Conservation (phyloP, 352 stramenopile species). For the Phytophthora uliginosa region DNA sequence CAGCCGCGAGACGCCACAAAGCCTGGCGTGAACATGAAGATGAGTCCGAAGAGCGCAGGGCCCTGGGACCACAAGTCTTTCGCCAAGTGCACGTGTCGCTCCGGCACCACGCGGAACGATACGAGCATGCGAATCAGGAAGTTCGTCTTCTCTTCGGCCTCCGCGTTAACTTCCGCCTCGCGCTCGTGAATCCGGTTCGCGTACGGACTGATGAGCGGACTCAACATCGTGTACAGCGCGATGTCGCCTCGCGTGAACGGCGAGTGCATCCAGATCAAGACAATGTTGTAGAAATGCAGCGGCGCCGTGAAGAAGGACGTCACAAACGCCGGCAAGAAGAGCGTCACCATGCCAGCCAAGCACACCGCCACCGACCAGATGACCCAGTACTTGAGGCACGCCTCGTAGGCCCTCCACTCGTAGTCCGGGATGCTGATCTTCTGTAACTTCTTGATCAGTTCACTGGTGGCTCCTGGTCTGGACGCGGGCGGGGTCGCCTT, state of each 20-base stretch:
- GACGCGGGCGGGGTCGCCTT: slow-evolving; percentile 21
- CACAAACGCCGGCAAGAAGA: slow-evolving; percentile 78
- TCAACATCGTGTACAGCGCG: slow-evolving; percentile 75
- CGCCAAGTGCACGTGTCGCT: slow-evolving; percentile 72
- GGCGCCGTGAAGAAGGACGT: slow-evolving; percentile 59
- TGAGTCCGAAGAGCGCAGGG: slow-evolving; percentile 75
- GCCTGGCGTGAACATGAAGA: slow-evolving; percentile 89
- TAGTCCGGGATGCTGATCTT: slow-evolving; percentile 49
- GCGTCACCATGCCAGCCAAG: slow-evolving; percentile 57
- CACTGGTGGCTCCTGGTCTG: slow-evolving; percentile 17
- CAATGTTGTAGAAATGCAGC: slow-evolving; percentile 72
- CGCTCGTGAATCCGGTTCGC: slow-evolving; percentile 70
- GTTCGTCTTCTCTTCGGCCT: slow-evolving; percentile 60
- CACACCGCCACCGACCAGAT: slow-evolving; percentile 76
- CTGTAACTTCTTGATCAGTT: slow-evolving; percentile 44
- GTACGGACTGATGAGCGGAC: slow-evolving; percentile 78
- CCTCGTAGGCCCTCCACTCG: slow-evolving; percentile 78
- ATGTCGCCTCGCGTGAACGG: slow-evolving; percentile 79
- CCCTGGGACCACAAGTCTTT: slow-evolving; percentile 86
- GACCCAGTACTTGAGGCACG: slow-evolving; percentile 89
- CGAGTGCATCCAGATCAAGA: slow-evolving; percentile 87
- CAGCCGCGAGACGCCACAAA: slow-evolving; percentile 87
- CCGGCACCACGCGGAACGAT: slow-evolving; percentile 70
- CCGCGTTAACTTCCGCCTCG: slow-evolving; percentile 20
- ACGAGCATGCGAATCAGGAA: slow-evolving; percentile 78